Conservation (phyloP, 108 stramenopile genomes). For the Epithemia pelagica region DNA sequence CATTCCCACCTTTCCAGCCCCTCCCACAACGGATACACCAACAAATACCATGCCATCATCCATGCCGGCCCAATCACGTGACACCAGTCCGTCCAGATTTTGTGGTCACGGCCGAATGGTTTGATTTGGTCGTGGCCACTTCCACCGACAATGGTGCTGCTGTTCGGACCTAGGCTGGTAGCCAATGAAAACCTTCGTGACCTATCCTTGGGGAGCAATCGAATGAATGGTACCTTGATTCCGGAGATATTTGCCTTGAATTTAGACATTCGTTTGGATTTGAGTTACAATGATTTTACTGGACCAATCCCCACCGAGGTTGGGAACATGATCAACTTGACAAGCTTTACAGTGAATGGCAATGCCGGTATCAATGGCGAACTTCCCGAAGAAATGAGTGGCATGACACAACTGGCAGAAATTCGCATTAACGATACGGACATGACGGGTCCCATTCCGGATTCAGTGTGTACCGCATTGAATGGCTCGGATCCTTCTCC, state of each 20-base stretch:
- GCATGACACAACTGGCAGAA: neutral
- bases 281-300: constrained; percentile 38
- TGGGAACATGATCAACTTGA: constrained; percentile 14
- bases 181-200: constrained; percentile 20
- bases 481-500: neutral
- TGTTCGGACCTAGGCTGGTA: constrained; percentile 48
- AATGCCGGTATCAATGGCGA: constrained; percentile 1
- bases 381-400: neutral
- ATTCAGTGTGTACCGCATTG: neutral
- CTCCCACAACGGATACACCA: too few relatives aligned
- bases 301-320: constrained; percentile 55
- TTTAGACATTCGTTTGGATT: constrained; percentile 10
- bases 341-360: neutral
- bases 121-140: constrained; percentile 13
- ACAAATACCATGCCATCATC: too few relatives aligned
- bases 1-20: too few relatives aligned
- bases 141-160: constrained; percentile 35
- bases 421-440: constrained; percentile 2
- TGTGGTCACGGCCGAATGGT: neutral
- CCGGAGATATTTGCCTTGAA: constrained; percentile 28
- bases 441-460: neutral
- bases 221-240: constrained; percentile 28
- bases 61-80: neutral
- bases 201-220: constrained; percentile 27
- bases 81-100: neutral